Evolutionary conservation across 108 stramenopile genomes (phyloP).

Genomic region (Skeletonema menzelii): DNA sequence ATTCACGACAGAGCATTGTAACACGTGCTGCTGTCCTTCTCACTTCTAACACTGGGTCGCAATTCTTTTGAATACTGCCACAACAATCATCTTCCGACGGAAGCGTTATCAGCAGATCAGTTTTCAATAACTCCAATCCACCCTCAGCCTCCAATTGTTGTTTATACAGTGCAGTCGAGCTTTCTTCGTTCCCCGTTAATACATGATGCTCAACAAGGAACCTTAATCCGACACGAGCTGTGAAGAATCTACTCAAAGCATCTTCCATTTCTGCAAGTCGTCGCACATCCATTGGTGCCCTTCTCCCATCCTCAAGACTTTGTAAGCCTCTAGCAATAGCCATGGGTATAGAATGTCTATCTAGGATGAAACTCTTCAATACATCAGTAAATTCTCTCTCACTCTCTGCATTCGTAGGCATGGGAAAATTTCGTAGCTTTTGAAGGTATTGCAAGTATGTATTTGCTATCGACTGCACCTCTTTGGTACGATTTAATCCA

Average conservation of each 20-base stretch:
- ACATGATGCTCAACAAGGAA: slow-evolving; percentile 93
- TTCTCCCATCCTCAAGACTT: slow-evolving; percentile 51
- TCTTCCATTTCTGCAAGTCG: slow-evolving; percentile 84
- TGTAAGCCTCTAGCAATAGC: slow-evolving; percentile 67
- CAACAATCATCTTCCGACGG: slow-evolving; percentile 35
- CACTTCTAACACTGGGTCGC: slow-evolving; percentile 69
- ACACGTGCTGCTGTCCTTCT: slow-evolving; percentile 62
- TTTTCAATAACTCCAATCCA: slow-evolving; percentile 22
- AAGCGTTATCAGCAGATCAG: slow-evolving; percentile 8
- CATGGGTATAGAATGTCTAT: slow-evolving; percentile 75
- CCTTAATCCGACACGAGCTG: slow-evolving; percentile 87
- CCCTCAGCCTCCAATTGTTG: slow-evolving; percentile 36
- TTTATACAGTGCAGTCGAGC: slow-evolving; percentile 34
- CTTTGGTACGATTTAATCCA: slow-evolving; percentile 60
- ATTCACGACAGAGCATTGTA: slow-evolving; percentile 53
- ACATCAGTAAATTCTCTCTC: slow-evolving; percentile 68
- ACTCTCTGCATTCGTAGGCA: slow-evolving; percentile 55
- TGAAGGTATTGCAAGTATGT: slow-evolving; percentile 76
- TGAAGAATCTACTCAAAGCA: slow-evolving; percentile 89
- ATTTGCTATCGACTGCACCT: slow-evolving; percentile 71
- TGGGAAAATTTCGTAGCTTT: slow-evolving; percentile 57
- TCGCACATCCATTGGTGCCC: slow-evolving; percentile 36
- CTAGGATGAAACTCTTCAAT: slow-evolving; percentile 54
- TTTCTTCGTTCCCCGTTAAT: slow-evolving; percentile 48
- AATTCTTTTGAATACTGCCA: slow-evolving; percentile 81